phyloP scores from a whole-genome alignment of 495 filamentous ascomycete species.

The Aspergillus leporis region DNA sequence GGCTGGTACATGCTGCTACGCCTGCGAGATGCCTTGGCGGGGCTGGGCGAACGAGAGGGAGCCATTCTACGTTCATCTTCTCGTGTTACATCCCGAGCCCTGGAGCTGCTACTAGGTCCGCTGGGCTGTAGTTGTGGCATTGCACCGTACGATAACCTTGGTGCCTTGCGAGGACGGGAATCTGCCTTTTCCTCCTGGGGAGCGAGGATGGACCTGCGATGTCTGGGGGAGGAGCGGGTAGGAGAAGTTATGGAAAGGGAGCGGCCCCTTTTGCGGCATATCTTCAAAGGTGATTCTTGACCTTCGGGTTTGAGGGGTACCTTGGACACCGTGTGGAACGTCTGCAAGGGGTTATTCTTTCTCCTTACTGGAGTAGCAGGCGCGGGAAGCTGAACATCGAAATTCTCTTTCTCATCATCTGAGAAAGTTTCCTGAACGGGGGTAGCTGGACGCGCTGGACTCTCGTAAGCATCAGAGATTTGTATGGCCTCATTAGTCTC shows the following conservation, averaged over 20 bases:
- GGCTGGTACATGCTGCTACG: constrained; percentile 25
- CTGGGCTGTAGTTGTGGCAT: constrained; percentile 21
- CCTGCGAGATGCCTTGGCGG: constrained; percentile 32
- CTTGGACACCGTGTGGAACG: constrained; percentile 72
- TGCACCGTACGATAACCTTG: constrained; percentile 22
- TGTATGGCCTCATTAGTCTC: constrained; percentile 11
- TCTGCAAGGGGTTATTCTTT: constrained; percentile 31
- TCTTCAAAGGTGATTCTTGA: constrained; percentile 58
- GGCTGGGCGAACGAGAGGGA: constrained; percentile 27
- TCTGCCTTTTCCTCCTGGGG: constrained; percentile 20
- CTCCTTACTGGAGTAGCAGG: constrained; percentile 38
- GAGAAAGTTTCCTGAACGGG: constrained; percentile 6
- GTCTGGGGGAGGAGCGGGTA: constrained; percentile 35
- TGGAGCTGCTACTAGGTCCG: constrained; percentile 1
- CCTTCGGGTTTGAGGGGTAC: constrained; percentile 72
- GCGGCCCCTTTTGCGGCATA: constrained; percentile 55
- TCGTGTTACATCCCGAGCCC: neutral
- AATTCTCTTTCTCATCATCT: constrained; percentile 39
- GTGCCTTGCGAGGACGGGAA: constrained; percentile 29
- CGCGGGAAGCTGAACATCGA: constrained; percentile 21
- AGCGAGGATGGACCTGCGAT: constrained; percentile 28
- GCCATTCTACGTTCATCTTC: constrained; percentile 7
- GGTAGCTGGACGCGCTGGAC: neutral
- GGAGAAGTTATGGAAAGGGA: constrained; percentile 44
- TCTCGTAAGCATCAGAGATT: constrained; percentile 13